Evolutionary conservation across 345 rosid genomes (phyloP).

Genomic region (Melaleuca quinquenervia): DNA sequence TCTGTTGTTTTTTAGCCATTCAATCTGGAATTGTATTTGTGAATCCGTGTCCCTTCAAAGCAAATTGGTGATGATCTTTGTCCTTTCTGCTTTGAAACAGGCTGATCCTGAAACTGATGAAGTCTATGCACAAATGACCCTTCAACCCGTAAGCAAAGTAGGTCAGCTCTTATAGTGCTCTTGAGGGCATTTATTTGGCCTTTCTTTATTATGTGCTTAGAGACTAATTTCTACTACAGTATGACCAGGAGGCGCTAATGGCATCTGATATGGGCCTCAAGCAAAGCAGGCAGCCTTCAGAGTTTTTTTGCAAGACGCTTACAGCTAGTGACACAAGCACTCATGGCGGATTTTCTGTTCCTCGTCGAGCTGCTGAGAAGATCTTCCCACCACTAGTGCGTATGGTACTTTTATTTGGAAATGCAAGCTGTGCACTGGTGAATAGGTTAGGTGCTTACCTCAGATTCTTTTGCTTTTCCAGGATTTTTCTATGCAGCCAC

Average conservation of each 20-base stretch:
- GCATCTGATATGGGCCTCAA: conserved; percentile 82
- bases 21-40: not conserved
- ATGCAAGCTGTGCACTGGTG: not conserved
- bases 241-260: conserved; percentile 72
- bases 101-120: conserved; percentile 73
- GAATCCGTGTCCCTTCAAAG: not conserved
- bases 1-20: not conserved
- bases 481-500: conserved; percentile 59
- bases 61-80: not conserved
- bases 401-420: not conserved
- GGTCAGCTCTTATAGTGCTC: conserved; percentile 24
- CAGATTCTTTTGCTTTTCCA: conserved; percentile 2
- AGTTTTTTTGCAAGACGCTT: conserved; percentile 95
- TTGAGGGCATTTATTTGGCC: not conserved
- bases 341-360: conserved; percentile 96
- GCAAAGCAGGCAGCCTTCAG: conserved; percentile 71
- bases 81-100: conserved; percentile 19
- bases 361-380: conserved; percentile 97
- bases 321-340: conserved; percentile 98
- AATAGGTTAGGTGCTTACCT: not conserved
- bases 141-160: conserved; percentile 73
- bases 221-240: conserved; percentile 30
- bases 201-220: not conserved
- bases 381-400: conserved; percentile 86
- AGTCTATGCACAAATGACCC: conserved; percentile 78